Evolutionary conservation across 2,329 filamentous ascomycete species (phyloP).

Genomic region (Fusarium stilboides): DNA sequence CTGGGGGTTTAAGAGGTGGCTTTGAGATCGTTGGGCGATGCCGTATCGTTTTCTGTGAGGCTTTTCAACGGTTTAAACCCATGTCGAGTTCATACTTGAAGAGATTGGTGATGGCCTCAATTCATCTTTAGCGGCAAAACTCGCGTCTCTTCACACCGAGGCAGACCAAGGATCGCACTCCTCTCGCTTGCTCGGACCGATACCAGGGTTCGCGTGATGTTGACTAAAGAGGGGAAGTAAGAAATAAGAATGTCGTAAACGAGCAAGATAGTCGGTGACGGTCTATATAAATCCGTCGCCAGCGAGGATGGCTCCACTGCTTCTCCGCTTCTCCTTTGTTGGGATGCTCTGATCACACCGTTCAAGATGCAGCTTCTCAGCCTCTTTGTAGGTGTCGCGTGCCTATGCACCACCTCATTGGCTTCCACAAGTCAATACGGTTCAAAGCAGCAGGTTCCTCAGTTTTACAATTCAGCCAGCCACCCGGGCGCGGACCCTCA

Average conservation of each 20-base stretch:
- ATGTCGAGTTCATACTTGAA: neutral
- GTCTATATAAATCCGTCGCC: neutral
- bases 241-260: conserved; percentile 21
- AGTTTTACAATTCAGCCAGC: conserved; percentile 54
- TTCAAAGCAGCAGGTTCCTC: conserved; percentile 29
- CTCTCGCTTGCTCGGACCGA: conserved; percentile 23
- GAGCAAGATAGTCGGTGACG: neutral
- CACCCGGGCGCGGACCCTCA: conserved; percentile 54
- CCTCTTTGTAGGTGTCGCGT: conserved; percentile 1
- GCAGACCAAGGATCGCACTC: conserved; percentile 27
- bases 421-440: conserved; percentile 4
- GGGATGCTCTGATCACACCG: neutral
- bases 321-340: neutral
- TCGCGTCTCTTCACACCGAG: conserved; percentile 22
- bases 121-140: neutral
- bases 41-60: neutral
- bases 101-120: neutral
- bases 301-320: neutral
- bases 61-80: neutral
- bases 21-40: neutral
- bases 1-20: neutral
- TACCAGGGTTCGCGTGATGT: conserved; percentile 1
- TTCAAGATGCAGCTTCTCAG: conserved; percentile 12
- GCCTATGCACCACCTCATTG: conserved; percentile 10
- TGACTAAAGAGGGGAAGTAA: conserved; percentile 28